These are phyloP conservation scores for Stropharia rugosoannulata DNA, from an alignment of 768 basidiomycete genomes.

Conservation along the genomic window DNA sequence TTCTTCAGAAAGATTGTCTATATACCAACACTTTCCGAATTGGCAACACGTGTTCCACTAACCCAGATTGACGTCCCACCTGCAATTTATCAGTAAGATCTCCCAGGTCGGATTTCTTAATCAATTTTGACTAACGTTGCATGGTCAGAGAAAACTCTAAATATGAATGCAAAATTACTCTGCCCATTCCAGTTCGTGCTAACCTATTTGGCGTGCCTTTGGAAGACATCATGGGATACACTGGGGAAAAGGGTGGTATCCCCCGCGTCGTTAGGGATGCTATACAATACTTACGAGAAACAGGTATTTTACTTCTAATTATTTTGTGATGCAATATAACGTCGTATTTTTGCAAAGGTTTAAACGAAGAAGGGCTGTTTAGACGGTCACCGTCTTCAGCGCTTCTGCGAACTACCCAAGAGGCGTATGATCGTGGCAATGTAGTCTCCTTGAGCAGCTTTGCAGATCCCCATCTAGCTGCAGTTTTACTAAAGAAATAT, in stretches of 20 bases:
- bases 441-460: conserved; percentile 79
- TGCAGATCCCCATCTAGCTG: conserved; percentile 76
- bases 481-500: conserved; percentile 85
- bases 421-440: conserved; percentile 79
- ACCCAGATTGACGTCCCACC: conserved; percentile 87
- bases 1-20: conserved; percentile 87
- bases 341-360: conserved; percentile 33
- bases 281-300: conserved; percentile 67
- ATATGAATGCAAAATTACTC: conserved; percentile 63
- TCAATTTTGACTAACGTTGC: background rate
- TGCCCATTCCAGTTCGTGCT: conserved; percentile 62
- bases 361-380: conserved; percentile 80
- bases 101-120: background rate
- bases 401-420: conserved; percentile 70
- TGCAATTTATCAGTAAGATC: conserved; percentile 74
- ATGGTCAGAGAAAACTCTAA: conserved; percentile 71
- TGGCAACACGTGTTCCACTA: conserved; percentile 76
- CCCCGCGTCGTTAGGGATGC: conserved; percentile 79
- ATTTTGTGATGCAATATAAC: background rate
- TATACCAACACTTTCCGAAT: conserved; percentile 71
- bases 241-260: conserved; percentile 82
- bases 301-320: conserved; percentile 35
- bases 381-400: conserved; percentile 76
- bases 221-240: conserved; percentile 80
- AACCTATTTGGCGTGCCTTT: conserved; percentile 78